A percentile compares a stretch with the other conserved stretches of the same genome.
Evolutionary conservation across 2,329 filamentous ascomycete genomes (phyloP).

Genomic region (Pseudocercospora pini-densiflorae): DNA sequence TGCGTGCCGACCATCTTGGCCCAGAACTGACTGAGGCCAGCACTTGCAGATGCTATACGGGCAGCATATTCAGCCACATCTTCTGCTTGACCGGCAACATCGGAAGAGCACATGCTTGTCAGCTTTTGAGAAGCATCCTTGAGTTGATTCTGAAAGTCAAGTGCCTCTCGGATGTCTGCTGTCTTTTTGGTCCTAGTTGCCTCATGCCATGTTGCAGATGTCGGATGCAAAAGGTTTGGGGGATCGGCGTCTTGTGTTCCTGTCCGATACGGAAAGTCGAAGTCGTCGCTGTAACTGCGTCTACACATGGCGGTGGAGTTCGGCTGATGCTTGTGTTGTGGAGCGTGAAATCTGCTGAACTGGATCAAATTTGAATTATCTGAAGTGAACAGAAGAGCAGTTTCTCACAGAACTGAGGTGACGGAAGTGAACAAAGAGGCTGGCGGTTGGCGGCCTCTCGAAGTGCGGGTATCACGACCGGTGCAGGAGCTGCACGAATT

Average conservation of each 20-base stretch:
- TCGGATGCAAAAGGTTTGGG: not conserved
- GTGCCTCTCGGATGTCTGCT: not conserved
- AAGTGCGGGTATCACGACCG: not conserved
- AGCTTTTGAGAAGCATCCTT: not conserved
- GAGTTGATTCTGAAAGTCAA: not conserved
- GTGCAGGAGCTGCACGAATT: not conserved
- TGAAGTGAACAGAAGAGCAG: not conserved
- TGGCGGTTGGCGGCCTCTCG: not conserved
- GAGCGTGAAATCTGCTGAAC: not conserved
- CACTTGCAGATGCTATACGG: not conserved
- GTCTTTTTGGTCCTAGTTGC: not conserved
- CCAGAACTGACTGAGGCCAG: not conserved
- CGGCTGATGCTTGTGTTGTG: not conserved
- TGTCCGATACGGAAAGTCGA: not conserved
- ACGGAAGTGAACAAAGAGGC: not conserved
- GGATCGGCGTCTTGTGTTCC: not conserved
- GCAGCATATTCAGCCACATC: not conserved
- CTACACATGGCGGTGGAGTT: not conserved
- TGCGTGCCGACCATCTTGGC: constrained; percentile 1
- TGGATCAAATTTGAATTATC: not conserved
- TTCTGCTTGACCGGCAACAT: not conserved
- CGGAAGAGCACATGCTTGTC: not conserved
- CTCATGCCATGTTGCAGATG: constrained; percentile 1
- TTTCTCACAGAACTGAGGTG: not conserved
- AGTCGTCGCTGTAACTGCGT: not conserved